These are phyloP conservation scores for Nicotiana benthamiana DNA, from an alignment of 257 asterid genomes.

Conservation along the genomic window DNA sequence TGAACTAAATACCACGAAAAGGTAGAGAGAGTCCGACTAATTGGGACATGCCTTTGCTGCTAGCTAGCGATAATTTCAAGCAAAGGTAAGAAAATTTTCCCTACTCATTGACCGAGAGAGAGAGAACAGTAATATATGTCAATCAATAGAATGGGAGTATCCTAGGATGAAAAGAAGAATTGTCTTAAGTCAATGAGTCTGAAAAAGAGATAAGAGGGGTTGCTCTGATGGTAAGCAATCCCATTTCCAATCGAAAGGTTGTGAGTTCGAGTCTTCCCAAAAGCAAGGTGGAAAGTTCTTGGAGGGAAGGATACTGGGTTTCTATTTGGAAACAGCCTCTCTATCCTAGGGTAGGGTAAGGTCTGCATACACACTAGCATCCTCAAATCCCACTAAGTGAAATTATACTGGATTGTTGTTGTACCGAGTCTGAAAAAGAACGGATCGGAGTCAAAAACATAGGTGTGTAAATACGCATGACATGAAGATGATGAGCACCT, in stretches of 20 bases:
- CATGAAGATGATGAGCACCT: neutral
- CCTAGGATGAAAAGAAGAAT: slow-evolving; percentile 8
- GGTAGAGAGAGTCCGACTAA: neutral
- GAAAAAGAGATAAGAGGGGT: no score
- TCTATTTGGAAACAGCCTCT: no score
- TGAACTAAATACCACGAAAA: neutral
- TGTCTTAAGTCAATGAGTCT: slow-evolving; percentile 8
- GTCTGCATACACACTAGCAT: no score
- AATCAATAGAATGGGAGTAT: slow-evolving; percentile 9
- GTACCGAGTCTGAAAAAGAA: no score
- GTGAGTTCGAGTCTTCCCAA: no score
- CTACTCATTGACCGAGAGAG: slow-evolving; percentile 4
- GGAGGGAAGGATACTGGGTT: no score
- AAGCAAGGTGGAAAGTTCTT: no score
- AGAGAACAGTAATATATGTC: neutral
- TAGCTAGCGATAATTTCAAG: neutral
- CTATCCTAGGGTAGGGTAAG: no score
- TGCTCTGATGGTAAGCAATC: no score
- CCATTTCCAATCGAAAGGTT: no score
- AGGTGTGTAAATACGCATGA: slow-evolving; percentile 13
- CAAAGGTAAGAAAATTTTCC: neutral
- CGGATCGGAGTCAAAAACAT: neutral
- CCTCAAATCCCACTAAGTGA: no score
- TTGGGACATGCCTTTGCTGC: neutral
- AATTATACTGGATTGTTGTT: no score